Conservation (phyloP, 495 filamentous ascomycete genomes). For the Pyronema omphalodes region DNA sequence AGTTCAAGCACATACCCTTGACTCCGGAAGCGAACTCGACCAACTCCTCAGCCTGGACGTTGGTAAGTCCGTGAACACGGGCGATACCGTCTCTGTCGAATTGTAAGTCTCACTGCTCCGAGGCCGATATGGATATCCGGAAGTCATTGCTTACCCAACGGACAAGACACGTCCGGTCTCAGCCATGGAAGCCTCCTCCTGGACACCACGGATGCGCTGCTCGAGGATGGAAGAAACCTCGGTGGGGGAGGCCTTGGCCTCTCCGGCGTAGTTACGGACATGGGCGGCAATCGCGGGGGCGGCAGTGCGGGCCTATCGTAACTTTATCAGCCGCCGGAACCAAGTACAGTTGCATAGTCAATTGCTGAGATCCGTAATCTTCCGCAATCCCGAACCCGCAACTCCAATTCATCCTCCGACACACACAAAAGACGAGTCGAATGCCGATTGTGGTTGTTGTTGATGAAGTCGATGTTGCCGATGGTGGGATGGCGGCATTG, state of each 20-base stretch:
- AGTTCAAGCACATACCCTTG: slow-evolving; percentile 99
- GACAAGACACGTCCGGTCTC: slow-evolving; percentile 98
- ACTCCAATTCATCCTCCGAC: neutral
- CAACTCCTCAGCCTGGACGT: slow-evolving; percentile 99
- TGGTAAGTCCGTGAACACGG: slow-evolving; percentile 98
- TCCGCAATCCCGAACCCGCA: slow-evolving; percentile 18
- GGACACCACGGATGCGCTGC: slow-evolving; percentile 92
- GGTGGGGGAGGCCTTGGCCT: slow-evolving; percentile 87
- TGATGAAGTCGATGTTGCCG: neutral
- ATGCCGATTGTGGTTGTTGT: neutral
- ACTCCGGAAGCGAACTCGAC: slow-evolving; percentile 99
- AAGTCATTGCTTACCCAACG: slow-evolving; percentile 52
- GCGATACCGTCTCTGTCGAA: slow-evolving; percentile 91
- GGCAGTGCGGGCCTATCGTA: slow-evolving; percentile 58
- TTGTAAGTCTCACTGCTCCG: neutral
- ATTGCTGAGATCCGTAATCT: slow-evolving; percentile 24
- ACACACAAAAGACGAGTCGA: neutral
- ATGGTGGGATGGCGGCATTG: neutral
- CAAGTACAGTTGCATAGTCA: slow-evolving; percentile 27
- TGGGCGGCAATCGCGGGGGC: slow-evolving; percentile 58
- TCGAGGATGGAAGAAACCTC: slow-evolving; percentile 99
- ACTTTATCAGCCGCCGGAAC: slow-evolving; percentile 13
- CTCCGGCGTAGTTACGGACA: slow-evolving; percentile 74
- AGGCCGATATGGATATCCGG: neutral
- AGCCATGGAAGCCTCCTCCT: slow-evolving; percentile 88